These are phyloP conservation scores for Diplogelasinospora grovesii DNA, from an alignment of 495 filamentous ascomycete species.

Conservation along the genomic window DNA sequence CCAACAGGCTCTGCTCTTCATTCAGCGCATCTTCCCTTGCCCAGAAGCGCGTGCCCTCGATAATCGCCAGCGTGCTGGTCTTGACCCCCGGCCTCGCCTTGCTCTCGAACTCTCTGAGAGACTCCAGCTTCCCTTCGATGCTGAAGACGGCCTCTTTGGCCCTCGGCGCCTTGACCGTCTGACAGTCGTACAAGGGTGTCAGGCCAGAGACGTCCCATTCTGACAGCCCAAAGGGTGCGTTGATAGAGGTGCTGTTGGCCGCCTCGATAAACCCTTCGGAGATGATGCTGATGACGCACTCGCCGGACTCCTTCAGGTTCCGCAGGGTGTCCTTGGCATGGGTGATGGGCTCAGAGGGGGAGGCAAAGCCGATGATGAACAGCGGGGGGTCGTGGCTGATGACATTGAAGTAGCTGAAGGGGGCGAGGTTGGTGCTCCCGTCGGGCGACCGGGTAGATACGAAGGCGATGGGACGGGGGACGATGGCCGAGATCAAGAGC, in stretches of 20 bases:
- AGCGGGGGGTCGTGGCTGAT: constrained; percentile 86
- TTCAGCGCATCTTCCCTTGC: constrained; percentile 83
- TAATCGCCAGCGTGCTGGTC: constrained; percentile 63
- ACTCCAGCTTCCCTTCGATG: constrained; percentile 71
- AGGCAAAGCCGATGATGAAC: constrained; percentile 71
- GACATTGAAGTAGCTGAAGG: constrained; percentile 78
- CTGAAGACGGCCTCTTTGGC: constrained; percentile 77
- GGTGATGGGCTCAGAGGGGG: constrained; percentile 35
- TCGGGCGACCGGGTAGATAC: constrained; percentile 43
- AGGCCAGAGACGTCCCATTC: constrained; percentile 81
- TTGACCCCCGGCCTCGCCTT: constrained; percentile 59
- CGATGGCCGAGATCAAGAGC: constrained; percentile 78
- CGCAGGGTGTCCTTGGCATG: constrained; percentile 72
- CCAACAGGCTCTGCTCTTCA: constrained; percentile 62
- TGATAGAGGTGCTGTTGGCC: constrained; percentile 71
- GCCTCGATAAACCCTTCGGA: constrained; percentile 81
- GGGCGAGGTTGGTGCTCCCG: constrained; percentile 63
- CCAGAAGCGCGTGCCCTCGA: constrained; percentile 88
- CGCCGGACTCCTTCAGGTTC: constrained; percentile 63
- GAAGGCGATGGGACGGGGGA: constrained; percentile 69
- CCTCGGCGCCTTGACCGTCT: constrained; percentile 60
- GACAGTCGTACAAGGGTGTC: constrained; percentile 56
- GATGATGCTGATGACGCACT: constrained; percentile 85
- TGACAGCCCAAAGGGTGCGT: constrained; percentile 68
- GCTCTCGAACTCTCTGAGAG: constrained; percentile 70